Conservation (phyloP, 129 eudicot species). For the Centaurea solstitialis region DNA sequence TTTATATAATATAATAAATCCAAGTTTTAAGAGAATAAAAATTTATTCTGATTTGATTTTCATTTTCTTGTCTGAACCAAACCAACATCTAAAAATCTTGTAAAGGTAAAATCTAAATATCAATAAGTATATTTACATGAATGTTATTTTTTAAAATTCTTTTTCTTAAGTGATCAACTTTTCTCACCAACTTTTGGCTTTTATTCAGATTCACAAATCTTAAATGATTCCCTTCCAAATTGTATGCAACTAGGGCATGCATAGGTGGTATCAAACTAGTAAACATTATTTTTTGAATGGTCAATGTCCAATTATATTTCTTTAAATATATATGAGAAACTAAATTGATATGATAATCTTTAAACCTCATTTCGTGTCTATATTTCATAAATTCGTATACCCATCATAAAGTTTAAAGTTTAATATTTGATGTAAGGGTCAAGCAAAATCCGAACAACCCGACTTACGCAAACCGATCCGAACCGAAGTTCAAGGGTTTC, state of each 20-base stretch:
- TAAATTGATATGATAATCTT: neutral
- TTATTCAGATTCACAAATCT: conserved; percentile 1
- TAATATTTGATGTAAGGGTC: neutral
- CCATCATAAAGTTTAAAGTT: neutral
- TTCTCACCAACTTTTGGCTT: neutral
- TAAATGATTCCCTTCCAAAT: conserved; percentile 14
- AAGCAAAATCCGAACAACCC: too few relatives aligned
- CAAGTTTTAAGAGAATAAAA: too few relatives aligned
- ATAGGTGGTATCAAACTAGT: conserved; percentile 15
- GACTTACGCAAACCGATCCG: too few relatives aligned
- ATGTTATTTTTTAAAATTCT: neutral
- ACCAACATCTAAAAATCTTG: too few relatives aligned
- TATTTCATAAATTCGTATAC: neutral
- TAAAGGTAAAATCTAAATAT: neutral
- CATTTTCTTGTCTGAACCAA: too few relatives aligned
- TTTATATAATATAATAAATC: too few relatives aligned
- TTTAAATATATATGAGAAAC: neutral
- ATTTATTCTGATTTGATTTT: too few relatives aligned
- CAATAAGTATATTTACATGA: neutral
- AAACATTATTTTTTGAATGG: conserved; percentile 5
- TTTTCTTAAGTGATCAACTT: neutral
- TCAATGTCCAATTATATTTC: conserved; percentile 2
- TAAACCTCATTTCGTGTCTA: neutral
- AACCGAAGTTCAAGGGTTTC: too few relatives aligned
- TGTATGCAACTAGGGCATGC: conserved; percentile 19